phyloP scores from a whole-genome alignment of 2,329 filamentous ascomycete species.

The Colletotrichum zoysiae region DNA sequence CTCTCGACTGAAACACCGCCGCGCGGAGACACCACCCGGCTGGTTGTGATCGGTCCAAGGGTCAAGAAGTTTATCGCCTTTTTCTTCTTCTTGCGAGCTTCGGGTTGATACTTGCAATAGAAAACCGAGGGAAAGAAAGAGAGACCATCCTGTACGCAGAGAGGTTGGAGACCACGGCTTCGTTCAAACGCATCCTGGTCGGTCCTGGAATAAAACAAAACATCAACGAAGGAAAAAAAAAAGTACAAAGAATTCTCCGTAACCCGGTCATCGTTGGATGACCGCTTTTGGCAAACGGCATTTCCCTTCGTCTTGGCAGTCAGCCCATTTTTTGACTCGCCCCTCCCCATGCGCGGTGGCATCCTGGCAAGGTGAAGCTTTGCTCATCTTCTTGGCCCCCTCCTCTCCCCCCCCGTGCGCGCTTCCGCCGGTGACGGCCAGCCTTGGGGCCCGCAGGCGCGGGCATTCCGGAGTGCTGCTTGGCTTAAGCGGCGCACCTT shows the following conservation, averaged over 20 bases:
- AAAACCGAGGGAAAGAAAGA: neutral
- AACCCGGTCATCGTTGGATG: no score
- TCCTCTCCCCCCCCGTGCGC: no score
- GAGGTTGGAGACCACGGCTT: neutral
- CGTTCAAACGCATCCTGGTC: neutral
- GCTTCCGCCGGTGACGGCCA: neutral
- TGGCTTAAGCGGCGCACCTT: neutral
- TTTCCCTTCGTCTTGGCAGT: slow-evolving; percentile 34
- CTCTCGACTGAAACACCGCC: slow-evolving; percentile 22
- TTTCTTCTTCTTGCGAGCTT: neutral
- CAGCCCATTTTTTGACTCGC: slow-evolving; percentile 37
- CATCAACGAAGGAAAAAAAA: neutral
- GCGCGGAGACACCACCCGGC: neutral
- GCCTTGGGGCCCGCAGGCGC: neutral
- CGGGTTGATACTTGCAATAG: neutral
- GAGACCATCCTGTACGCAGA: neutral
- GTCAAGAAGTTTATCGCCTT: neutral
- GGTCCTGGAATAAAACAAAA: neutral
- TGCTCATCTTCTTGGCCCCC: neutral
- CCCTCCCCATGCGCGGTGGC: neutral
- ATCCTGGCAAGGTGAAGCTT: neutral
- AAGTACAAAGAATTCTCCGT: neutral
- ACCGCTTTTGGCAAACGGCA: neutral
- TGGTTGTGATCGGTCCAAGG: slow-evolving; percentile 15
- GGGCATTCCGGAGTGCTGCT: neutral